Evolutionary conservation across 148 eudicot genomes (phyloP).

Genomic region (Cornus suecica): DNA sequence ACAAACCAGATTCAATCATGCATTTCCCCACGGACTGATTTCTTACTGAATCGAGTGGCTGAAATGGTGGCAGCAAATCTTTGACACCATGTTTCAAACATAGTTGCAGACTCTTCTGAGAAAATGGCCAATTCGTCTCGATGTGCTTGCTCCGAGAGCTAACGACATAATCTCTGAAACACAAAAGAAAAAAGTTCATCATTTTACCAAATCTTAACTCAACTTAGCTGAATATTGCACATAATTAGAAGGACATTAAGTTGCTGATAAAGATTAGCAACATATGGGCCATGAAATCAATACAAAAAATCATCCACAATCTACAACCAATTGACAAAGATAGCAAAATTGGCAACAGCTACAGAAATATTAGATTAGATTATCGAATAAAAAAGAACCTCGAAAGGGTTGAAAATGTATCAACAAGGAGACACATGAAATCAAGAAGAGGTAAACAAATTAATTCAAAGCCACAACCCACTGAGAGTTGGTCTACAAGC

Average conservation of each 20-base stretch:
- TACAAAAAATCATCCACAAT: background rate
- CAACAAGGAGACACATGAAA: slow-evolving; percentile 8
- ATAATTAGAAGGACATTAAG: background rate
- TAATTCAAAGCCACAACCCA: background rate
- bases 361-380: background rate
- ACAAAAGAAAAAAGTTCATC: slow-evolving; percentile 9
- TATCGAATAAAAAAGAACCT: background rate
- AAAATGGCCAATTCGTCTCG: slow-evolving; percentile 78
- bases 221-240: slow-evolving; percentile 6
- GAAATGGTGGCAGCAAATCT: slow-evolving; percentile 80
- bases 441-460: slow-evolving; percentile 6
- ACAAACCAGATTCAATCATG: slow-evolving; percentile 25
- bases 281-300: background rate
- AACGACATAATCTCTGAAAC: slow-evolving; percentile 74
- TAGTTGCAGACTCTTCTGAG: slow-evolving; percentile 61
- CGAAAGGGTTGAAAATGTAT: background rate
- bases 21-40: slow-evolving; percentile 26
- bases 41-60: slow-evolving; percentile 40
- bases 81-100: slow-evolving; percentile 67
- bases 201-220: slow-evolving; percentile 1
- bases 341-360: too few species aligned
- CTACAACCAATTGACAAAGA: background rate
- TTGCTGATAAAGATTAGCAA: background rate
- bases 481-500: background rate
- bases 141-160: slow-evolving; percentile 66